phyloP scores from a whole-genome alignment of 495 filamentous ascomycete species.

The Tuber indicum region DNA sequence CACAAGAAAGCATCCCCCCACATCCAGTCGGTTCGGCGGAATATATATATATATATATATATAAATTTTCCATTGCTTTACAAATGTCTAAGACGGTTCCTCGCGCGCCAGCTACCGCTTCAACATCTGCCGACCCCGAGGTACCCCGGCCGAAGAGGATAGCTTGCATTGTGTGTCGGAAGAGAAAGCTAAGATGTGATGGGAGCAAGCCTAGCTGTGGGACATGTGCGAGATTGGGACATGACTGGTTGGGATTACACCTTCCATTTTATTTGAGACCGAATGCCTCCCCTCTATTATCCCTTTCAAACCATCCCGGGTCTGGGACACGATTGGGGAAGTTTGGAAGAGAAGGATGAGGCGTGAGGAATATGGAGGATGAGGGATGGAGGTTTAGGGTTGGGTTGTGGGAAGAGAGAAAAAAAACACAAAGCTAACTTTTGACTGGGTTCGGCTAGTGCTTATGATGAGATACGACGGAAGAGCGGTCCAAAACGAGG shows the following conservation, averaged over 20 bases:
- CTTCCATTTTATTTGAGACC: background rate
- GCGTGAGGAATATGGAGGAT: background rate
- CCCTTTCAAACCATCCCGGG: background rate
- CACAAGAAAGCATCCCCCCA: background rate
- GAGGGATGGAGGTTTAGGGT: background rate
- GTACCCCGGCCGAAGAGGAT: constrained; percentile 84
- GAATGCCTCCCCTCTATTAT: background rate
- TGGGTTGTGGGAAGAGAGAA: background rate
- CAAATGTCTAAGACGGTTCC: constrained; percentile 5
- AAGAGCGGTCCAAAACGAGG: constrained; percentile 98
- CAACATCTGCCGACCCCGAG: constrained; percentile 22
- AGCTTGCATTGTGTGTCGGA: constrained; percentile 93
- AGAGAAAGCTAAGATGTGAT: constrained; percentile 81
- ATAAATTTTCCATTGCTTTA: background rate
- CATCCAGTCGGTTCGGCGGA: background rate
- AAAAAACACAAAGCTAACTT: constrained; percentile 9
- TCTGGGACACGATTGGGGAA: background rate
- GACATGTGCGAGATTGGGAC: constrained; percentile 81
- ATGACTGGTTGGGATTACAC: constrained; percentile 53
- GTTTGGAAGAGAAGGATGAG: background rate
- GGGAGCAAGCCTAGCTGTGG: constrained; percentile 77
- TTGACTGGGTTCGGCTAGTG: constrained; percentile 45
- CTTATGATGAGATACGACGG: constrained; percentile 91
- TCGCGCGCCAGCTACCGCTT: constrained; percentile 10
- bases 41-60: background rate